Percentiles rank a stretch among this genome's conserved stretches.
These are phyloP conservation scores for Podospora comata DNA, from an alignment of 495 filamentous ascomycete species.

Conservation along the genomic window DNA sequence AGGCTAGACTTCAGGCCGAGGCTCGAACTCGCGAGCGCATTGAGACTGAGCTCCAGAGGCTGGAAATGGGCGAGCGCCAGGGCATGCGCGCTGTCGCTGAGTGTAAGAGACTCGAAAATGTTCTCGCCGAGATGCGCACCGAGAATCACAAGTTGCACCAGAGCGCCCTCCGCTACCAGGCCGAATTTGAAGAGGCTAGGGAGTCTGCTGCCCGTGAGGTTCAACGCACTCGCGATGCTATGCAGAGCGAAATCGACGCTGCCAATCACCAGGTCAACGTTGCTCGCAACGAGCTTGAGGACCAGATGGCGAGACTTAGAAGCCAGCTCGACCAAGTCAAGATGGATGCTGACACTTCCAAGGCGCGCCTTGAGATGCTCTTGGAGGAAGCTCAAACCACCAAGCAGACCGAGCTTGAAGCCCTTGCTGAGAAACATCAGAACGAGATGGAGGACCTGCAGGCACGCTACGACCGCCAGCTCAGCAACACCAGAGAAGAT, in stretches of 20 bases:
- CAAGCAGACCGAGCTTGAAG: conserved; percentile 62
- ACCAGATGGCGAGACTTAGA: conserved; percentile 63
- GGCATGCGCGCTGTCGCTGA: conserved; percentile 56
- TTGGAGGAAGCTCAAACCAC: conserved; percentile 69
- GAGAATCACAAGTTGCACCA: conserved; percentile 67
- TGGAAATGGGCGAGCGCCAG: conserved; percentile 74
- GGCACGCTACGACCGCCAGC: conserved; percentile 67
- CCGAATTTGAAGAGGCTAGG: conserved; percentile 78
- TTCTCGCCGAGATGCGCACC: conserved; percentile 60
- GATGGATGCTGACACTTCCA: conserved; percentile 70
- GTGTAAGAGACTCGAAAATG: conserved; percentile 60
- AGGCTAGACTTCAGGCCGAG: conserved; percentile 73
- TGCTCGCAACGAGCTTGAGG: conserved; percentile 72
- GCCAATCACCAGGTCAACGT: conserved; percentile 80
- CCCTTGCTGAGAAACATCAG: conserved; percentile 67
- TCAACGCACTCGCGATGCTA: conserved; percentile 68
- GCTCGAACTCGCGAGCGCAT: conserved; percentile 72
- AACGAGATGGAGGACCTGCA: conserved; percentile 63
- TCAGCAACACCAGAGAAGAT: conserved; percentile 70
- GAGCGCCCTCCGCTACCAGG: conserved; percentile 65
- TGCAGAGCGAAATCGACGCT: conserved; percentile 75
- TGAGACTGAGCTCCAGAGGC: conserved; percentile 69
- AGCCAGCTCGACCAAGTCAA: conserved; percentile 66
- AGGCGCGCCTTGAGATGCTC: conserved; percentile 68
- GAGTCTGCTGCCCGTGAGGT: conserved; percentile 73